phyloP scores from a whole-genome alignment of 176 grass and related monocot species.

The Pontederia crassipes region DNA sequence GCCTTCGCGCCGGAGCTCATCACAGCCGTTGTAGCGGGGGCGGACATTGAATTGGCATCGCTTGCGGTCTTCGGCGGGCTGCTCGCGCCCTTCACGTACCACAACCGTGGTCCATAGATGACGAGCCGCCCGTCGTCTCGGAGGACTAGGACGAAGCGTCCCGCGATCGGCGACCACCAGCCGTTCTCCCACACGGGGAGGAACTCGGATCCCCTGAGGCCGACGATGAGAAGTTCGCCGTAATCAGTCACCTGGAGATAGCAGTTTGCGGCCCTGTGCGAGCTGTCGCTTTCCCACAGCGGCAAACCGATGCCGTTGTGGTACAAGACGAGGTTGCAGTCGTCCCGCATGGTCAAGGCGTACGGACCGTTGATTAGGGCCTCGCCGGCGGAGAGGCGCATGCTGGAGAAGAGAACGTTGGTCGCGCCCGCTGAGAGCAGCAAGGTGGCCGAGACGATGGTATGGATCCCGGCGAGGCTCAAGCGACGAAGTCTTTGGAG shows the following conservation, averaged over 20 bases:
- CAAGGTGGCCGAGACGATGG: not conserved
- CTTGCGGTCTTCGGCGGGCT: not conserved
- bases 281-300: not conserved
- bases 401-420: not conserved
- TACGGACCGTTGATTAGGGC: not conserved
- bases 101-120: not conserved
- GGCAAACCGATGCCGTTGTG: not conserved
- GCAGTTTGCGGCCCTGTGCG: not conserved
- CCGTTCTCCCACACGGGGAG: not conserved
- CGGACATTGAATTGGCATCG: too few relatives aligned
- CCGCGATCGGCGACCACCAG: not conserved
- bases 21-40: not conserved
- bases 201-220: not conserved
- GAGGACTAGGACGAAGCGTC: not conserved
- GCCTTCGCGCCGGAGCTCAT: not conserved
- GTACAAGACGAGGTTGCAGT: not conserved
- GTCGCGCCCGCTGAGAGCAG: not conserved
- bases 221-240: not conserved
- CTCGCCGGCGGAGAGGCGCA: not conserved
- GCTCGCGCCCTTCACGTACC: not conserved
- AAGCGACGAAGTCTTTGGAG: too few relatives aligned
- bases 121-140: not conserved
- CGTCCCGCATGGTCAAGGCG: not conserved
- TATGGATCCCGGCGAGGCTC: too few relatives aligned
- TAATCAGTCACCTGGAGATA: not conserved